phyloP scores from a whole-genome alignment of 495 filamentous ascomycete genomes.

The Podospora sp. region DNA sequence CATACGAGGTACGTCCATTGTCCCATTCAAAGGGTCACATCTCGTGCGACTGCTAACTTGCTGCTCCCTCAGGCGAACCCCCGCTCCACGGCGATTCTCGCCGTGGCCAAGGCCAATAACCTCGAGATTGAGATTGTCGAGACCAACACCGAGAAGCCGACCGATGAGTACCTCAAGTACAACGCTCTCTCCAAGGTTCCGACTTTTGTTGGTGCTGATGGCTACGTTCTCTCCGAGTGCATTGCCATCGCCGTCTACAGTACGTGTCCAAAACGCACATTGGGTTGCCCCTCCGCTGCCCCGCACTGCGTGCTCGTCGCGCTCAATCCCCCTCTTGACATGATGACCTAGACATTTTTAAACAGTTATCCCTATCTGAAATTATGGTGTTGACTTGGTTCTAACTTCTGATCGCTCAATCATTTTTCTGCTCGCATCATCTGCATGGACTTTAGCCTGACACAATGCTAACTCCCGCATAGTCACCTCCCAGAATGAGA shows the following conservation, averaged over 20 bases:
- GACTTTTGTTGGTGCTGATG: constrained; percentile 89
- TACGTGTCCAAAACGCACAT: constrained; percentile 56
- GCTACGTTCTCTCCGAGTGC: constrained; percentile 82
- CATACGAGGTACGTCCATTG: constrained; percentile 67
- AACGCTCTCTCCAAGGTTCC: constrained; percentile 90
- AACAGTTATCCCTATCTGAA: constrained; percentile 99
- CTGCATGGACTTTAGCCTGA: constrained; percentile 27
- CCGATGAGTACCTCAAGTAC: constrained; percentile 77
- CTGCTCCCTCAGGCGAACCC: constrained; percentile 68
- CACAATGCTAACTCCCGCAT: constrained; percentile 39
- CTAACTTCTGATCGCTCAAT: constrained; percentile 58
- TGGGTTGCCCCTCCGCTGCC: constrained; percentile 21
- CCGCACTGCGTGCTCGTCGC: constrained; percentile 22
- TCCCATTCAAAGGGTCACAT: background rate
- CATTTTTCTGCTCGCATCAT: constrained; percentile 21
- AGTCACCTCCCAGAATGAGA: constrained; percentile 99
- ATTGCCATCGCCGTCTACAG: constrained; percentile 97
- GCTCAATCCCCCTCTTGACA: constrained; percentile 33
- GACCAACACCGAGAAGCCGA: constrained; percentile 61
- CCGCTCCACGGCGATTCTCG: constrained; percentile 83
- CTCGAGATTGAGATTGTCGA: constrained; percentile 84
- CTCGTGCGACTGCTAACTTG: constrained; percentile 32
- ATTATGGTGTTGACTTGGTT: constrained; percentile 70
- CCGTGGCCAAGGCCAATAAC: constrained; percentile 93
- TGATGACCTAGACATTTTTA: constrained; percentile 77